Percentiles rank a stretch among this genome's conserved stretches.
These are phyloP conservation scores for Epichloe gansuensis DNA, from an alignment of 2,329 filamentous ascomycete genomes.

Conservation along the genomic window DNA sequence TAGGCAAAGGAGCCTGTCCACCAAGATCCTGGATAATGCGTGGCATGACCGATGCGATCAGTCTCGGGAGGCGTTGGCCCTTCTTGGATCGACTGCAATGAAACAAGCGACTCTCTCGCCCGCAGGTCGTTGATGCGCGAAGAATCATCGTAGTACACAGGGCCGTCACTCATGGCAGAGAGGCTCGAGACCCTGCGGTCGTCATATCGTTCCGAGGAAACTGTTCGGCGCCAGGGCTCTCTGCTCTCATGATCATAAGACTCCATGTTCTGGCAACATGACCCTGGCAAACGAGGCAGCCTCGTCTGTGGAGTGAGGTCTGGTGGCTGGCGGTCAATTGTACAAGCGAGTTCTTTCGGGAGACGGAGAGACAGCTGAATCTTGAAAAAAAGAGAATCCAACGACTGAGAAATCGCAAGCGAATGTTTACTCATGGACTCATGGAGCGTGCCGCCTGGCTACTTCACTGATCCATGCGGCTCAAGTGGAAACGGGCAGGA, in stretches of 20 bases:
- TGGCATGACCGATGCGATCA: slow-evolving; percentile 8
- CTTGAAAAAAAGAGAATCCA: no score
- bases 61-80: slow-evolving; percentile 8
- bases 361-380: no score
- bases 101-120: slow-evolving; percentile 12
- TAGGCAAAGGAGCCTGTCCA: slow-evolving; percentile 20
- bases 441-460: no score
- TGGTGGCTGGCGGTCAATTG: not conserved
- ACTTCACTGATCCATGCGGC: not conserved
- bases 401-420: not conserved
- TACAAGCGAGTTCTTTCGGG: not conserved
- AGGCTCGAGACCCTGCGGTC: slow-evolving; percentile 15
- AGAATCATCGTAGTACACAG: slow-evolving; percentile 15
- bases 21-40: slow-evolving; percentile 11
- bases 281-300: slow-evolving; percentile 12
- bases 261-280: slow-evolving; percentile 14
- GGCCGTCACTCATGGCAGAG: slow-evolving; percentile 19
- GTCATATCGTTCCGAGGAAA: not conserved
- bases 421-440: not conserved
- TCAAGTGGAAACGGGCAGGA: not conserved
- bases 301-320: not conserved
- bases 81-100: slow-evolving; percentile 6
- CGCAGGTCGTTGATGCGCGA: slow-evolving; percentile 14
- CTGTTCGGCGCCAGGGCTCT: slow-evolving; percentile 13
- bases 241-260: slow-evolving; percentile 18